These are phyloP conservation scores for Pseudocercospora macadamiae DNA, from an alignment of 2,329 filamentous ascomycete genomes.

Conservation along the genomic window DNA sequence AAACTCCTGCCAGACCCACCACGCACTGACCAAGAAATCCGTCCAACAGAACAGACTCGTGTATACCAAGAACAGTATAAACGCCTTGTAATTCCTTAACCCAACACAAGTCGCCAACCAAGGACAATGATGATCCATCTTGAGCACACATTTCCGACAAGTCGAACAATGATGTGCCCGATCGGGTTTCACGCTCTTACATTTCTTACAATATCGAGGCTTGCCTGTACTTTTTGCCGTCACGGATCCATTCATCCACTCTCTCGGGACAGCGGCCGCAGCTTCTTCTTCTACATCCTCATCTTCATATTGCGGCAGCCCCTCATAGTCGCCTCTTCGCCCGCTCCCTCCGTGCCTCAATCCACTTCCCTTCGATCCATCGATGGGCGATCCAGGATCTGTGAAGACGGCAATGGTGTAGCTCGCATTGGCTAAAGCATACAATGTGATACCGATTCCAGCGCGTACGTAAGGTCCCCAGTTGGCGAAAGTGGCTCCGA, in stretches of 20 bases:
- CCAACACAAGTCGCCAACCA: conserved; percentile 97
- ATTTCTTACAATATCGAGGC: conserved; percentile 94
- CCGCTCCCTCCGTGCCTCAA: not conserved
- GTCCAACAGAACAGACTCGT: conserved; percentile 83
- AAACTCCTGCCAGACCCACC: conserved; percentile 86
- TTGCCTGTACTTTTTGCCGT: conserved; percentile 87
- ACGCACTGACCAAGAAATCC: conserved; percentile 73
- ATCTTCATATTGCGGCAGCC: conserved; percentile 71
- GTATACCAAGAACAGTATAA: conserved; percentile 89
- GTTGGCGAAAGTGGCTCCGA: conserved; percentile 15
- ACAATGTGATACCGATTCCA: conserved; percentile 69
- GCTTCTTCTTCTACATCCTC: conserved; percentile 40
- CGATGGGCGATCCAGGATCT: conserved; percentile 71
- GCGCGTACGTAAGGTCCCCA: conserved; percentile 42
- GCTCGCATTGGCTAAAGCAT: conserved; percentile 78
- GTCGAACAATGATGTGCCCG: conserved; percentile 96
- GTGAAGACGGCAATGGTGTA: conserved; percentile 96
- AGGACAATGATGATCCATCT: conserved; percentile 99
- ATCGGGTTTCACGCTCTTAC: conserved; percentile 90
- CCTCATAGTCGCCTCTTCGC: conserved; percentile 63
- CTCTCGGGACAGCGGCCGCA: conserved; percentile 23
- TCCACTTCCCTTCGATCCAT: conserved; percentile 20
- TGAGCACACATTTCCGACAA: conserved; percentile 89
- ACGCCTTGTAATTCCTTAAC: conserved; percentile 92
- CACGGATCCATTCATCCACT: conserved; percentile 62